Conservation (phyloP, 495 filamentous ascomycete species). For the Entonaema liquescens region DNA sequence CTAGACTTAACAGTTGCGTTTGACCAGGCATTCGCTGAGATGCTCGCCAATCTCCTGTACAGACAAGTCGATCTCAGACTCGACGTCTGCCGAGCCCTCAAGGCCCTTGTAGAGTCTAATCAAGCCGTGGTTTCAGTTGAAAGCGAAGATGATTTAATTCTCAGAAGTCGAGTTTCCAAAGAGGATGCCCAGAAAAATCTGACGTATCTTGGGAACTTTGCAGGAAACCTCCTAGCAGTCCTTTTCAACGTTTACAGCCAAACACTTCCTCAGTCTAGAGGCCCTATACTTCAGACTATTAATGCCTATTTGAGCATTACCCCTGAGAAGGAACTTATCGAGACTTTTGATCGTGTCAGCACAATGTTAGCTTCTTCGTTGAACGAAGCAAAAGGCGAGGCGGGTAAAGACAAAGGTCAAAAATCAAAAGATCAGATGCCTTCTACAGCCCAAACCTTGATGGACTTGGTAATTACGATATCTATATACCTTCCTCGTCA, state of each 20-base stretch:
- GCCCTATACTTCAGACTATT: slow-evolving; percentile 89
- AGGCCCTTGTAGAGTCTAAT: slow-evolving; percentile 89
- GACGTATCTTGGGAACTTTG: slow-evolving; percentile 75
- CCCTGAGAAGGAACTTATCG: slow-evolving; percentile 74
- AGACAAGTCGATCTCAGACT: slow-evolving; percentile 86
- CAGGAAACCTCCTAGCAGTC: slow-evolving; percentile 89
- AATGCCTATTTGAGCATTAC: slow-evolving; percentile 93
- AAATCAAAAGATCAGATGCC: slow-evolving; percentile 75
- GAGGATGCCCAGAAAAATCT: slow-evolving; percentile 78
- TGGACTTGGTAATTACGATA: slow-evolving; percentile 95
- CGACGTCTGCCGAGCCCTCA: slow-evolving; percentile 85
- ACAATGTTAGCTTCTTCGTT: slow-evolving; percentile 82
- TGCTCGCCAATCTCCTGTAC: slow-evolving; percentile 90
- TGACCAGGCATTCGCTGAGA: slow-evolving; percentile 90
- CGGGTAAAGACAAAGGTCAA: slow-evolving; percentile 68
- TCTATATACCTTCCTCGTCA: slow-evolving; percentile 88
- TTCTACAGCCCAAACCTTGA: slow-evolving; percentile 91
- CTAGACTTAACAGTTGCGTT: slow-evolving; percentile 79
- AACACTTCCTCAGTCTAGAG: slow-evolving; percentile 90
- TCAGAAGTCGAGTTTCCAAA: slow-evolving; percentile 78
- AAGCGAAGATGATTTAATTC: slow-evolving; percentile 71
- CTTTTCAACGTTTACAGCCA: slow-evolving; percentile 98
- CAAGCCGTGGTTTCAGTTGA: slow-evolving; percentile 72
- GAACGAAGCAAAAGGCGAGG: slow-evolving; percentile 64
- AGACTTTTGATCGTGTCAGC: slow-evolving; percentile 86